These are phyloP conservation scores for Spizellomyces sp. DNA, from an alignment of 192 early-diverging fungal genomes.

Conservation along the genomic window DNA sequence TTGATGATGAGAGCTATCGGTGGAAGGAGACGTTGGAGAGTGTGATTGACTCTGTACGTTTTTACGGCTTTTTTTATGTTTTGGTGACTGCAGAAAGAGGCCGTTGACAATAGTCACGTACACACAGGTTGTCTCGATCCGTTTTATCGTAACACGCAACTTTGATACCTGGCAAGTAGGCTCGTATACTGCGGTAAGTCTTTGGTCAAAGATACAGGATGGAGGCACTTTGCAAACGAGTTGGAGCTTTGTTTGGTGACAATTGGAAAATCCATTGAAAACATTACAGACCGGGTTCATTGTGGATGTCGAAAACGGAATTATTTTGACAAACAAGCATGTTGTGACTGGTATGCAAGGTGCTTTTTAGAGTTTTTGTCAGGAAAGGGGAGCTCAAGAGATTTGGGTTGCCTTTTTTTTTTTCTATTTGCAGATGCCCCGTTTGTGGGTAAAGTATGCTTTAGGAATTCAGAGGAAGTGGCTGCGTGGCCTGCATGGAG, in stretches of 20 bases:
- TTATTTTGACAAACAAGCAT: constrained; percentile 69
- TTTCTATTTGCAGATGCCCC: constrained; percentile 55
- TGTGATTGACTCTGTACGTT: constrained; percentile 29
- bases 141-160: constrained; percentile 64
- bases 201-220: too few species aligned
- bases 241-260: constrained; percentile 8
- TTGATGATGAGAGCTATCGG: constrained; percentile 29
- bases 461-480: constrained; percentile 59
- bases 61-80: background rate
- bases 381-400: too few species aligned
- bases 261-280: background rate
- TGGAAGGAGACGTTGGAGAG: constrained; percentile 37
- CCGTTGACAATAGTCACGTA: background rate
- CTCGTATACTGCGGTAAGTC: constrained; percentile 29
- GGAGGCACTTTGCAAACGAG: constrained; percentile 28
- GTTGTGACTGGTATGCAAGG: constrained; percentile 51
- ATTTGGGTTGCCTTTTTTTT: background rate
- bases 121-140: constrained; percentile 61
- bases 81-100: background rate
- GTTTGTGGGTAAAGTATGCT: constrained; percentile 41
- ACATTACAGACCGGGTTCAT: constrained; percentile 73
- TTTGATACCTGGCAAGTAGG: constrained; percentile 56
- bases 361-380: too few species aligned
- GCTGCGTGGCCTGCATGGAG: constrained; percentile 69
- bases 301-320: constrained; percentile 68